phyloP scores from a whole-genome alignment of 78 protist species.

The Paulinella micropora region DNA sequence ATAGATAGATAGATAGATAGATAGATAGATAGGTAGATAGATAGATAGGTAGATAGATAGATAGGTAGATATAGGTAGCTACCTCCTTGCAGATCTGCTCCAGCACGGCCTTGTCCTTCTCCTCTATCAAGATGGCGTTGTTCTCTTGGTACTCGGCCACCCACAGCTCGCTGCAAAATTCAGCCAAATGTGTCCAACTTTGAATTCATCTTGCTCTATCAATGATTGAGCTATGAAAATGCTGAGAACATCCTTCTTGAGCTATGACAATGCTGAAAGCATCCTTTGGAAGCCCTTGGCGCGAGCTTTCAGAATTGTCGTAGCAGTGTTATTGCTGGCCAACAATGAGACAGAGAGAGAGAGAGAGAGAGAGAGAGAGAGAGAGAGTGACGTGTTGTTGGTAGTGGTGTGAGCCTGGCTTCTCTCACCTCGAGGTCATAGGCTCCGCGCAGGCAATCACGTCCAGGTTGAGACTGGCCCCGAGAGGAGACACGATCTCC shows the following conservation, averaged over 20 bases:
- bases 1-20: not conserved
- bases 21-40: not conserved
- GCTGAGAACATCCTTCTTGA: no score
- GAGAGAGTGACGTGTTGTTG: not conserved
- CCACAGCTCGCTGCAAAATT: constrained; percentile 77
- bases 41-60: not conserved
- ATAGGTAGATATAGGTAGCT: not conserved
- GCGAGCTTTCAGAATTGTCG: no score
- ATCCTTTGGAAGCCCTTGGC: no score
- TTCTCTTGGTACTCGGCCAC: constrained; percentile 75
- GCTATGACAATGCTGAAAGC: no score
- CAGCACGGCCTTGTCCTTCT: constrained; percentile 20
- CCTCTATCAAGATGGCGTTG: constrained; percentile 39
- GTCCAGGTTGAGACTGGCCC: no score
- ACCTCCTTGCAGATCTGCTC: no score
- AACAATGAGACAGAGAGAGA: not conserved
- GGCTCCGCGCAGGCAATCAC: no score
- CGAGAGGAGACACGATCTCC: no score
- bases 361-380: not conserved
- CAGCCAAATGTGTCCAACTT: no score
- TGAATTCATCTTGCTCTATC: no score
- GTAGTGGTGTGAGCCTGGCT: not conserved
- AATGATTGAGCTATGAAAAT: no score
- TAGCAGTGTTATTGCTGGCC: not conserved
- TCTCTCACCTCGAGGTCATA: no score